Evolutionary conservation across 306 rosid species (phyloP).

Genomic region (Trifolium fragiferum): DNA sequence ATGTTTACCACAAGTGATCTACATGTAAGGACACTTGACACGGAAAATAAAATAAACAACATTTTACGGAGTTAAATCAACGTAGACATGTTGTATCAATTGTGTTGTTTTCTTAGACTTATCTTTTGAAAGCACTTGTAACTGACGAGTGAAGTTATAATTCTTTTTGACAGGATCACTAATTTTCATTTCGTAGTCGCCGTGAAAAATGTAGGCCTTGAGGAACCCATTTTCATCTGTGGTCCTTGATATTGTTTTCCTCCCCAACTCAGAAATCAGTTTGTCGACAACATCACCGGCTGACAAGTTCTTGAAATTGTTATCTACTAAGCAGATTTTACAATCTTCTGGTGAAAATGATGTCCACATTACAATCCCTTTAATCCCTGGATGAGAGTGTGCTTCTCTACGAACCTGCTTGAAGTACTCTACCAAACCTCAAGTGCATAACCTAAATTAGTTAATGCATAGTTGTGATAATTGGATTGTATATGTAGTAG

Average conservation of each 20-base stretch:
- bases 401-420: constrained; percentile 67
- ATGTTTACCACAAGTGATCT: too few relatives aligned
- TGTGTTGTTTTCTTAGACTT: neutral
- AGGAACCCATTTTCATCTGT: constrained; percentile 44
- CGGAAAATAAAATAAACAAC: too few relatives aligned
- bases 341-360: constrained; percentile 59
- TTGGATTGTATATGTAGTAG: too few relatives aligned
- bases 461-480: too few relatives aligned
- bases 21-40: too few relatives aligned
- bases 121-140: constrained; percentile 33
- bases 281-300: constrained; percentile 77
- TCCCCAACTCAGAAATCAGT: constrained; percentile 63
- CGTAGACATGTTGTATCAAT: neutral
- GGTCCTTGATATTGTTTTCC: neutral
- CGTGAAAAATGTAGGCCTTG: constrained; percentile 39
- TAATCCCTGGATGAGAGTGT: constrained; percentile 63
- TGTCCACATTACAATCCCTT: constrained; percentile 71
- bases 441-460: neutral
- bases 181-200: constrained; percentile 33
- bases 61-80: too few relatives aligned
- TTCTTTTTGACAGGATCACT: constrained; percentile 25
- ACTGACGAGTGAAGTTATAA: neutral
- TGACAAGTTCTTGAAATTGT: constrained; percentile 65
- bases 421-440: constrained; percentile 52
- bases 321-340: constrained; percentile 62